Percentiles rank a stretch among this genome's conserved stretches.
phyloP scores from a whole-genome alignment of 2,329 filamentous ascomycete genomes.

The Sarocladium kiliense region DNA sequence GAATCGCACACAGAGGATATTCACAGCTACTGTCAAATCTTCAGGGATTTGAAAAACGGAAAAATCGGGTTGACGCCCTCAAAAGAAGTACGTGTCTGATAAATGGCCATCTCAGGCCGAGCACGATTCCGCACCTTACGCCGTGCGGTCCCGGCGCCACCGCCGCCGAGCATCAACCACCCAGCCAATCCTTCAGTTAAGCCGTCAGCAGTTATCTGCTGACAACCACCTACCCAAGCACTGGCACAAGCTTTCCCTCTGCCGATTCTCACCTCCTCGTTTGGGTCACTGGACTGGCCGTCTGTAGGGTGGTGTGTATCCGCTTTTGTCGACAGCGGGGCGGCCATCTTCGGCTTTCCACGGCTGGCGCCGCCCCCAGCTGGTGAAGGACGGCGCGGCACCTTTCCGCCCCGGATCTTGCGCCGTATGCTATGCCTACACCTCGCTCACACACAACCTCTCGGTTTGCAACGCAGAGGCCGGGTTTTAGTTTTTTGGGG shows the following conservation, averaged over 20 bases:
- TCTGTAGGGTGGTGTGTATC: not conserved
- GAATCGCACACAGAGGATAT: no score
- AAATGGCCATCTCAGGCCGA: no score
- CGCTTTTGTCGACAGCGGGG: conserved; percentile 10
- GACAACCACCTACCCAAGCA: not conserved
- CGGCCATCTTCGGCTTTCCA: conserved; percentile 36
- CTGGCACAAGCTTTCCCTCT: not conserved
- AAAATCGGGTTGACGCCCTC: no score
- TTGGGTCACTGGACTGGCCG: not conserved
- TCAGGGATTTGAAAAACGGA: no score
- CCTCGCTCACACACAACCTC: not conserved
- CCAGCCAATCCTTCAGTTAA: not conserved
- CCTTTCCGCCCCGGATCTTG: conserved; percentile 20
- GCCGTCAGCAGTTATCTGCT: not conserved
- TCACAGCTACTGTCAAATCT: no score
- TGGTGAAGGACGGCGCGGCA: conserved; percentile 15
- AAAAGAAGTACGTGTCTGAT: not conserved
- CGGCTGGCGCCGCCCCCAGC: conserved; percentile 27
- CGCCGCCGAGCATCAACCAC: not conserved
- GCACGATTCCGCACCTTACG: no score
- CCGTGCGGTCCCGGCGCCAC: not conserved
- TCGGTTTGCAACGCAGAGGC: no score
- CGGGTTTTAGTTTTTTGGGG: not conserved
- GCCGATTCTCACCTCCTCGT: not conserved
- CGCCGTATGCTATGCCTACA: not conserved